These are phyloP conservation scores for Cadophora malorum DNA, from an alignment of 2,329 filamentous ascomycete species.

Conservation along the genomic window DNA sequence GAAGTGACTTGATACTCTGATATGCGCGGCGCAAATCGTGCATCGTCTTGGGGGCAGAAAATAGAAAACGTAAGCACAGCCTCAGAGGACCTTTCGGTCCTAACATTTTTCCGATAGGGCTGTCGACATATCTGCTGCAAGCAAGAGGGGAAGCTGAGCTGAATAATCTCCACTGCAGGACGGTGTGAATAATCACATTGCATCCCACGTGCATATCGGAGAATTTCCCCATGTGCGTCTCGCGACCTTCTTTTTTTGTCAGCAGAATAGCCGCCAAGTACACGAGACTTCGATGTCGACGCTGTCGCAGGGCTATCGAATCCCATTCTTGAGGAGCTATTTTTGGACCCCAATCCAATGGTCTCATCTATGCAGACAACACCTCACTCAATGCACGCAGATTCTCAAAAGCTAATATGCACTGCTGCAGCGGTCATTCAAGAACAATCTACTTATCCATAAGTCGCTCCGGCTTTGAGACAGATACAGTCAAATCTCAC, in stretches of 20 bases:
- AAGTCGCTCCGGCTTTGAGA: not conserved
- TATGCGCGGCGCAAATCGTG: not conserved
- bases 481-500: not conserved
- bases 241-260: slow-evolving; percentile 13
- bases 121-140: not conserved
- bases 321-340: not conserved
- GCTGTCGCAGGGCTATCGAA: not conserved
- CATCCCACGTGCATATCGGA: slow-evolving; percentile 5
- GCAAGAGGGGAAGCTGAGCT: slow-evolving; percentile 2
- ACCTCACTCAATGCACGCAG: not conserved
- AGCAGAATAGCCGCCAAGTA: slow-evolving; percentile 11
- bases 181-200: slow-evolving; percentile 19
- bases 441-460: not conserved
- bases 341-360: not conserved
- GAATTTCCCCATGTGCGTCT: slow-evolving; percentile 15
- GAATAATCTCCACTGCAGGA: slow-evolving; percentile 8
- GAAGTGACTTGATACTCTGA: not conserved
- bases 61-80: slow-evolving; percentile 8
- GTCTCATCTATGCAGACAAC: not conserved
- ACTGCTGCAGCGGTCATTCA: not conserved
- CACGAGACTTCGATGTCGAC: not conserved
- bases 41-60: not conserved
- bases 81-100: not conserved
- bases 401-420: not conserved
- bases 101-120: slow-evolving; percentile 1